Evolutionary conservation across 2,329 filamentous ascomycete genomes (phyloP).

Genomic region (Berkeleyomyces rouxiae): DNA sequence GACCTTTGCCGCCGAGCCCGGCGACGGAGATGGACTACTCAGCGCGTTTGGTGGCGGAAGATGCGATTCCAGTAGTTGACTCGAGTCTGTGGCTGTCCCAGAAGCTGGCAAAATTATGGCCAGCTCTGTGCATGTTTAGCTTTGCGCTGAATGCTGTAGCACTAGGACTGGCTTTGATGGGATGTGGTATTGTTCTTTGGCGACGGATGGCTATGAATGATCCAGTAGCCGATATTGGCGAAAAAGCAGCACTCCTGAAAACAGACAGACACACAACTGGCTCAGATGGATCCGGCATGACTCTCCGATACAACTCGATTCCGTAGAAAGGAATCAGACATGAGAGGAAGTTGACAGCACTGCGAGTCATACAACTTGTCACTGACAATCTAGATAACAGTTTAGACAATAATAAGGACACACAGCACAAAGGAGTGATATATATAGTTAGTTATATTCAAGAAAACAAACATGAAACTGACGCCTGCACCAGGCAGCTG

Average conservation of each 20-base stretch:
- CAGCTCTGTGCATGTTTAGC: neutral
- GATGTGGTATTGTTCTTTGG: neutral
- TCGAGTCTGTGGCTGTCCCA: neutral
- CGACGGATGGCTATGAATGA: neutral
- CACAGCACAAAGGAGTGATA: neutral
- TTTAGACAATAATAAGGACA: neutral
- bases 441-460: neutral
- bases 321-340: neutral
- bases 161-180: neutral
- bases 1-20: constrained; percentile 43
- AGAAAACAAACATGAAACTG: neutral
- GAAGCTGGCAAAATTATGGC: neutral
- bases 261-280: neutral
- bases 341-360: too few species aligned
- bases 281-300: neutral
- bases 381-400: neutral
- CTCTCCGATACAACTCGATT: neutral
- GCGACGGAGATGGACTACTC: constrained; percentile 5
- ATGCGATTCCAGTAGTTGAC: neutral
- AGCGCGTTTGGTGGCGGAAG: neutral
- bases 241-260: constrained; percentile 1
- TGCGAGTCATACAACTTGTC: neutral
- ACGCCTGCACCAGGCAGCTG: neutral
- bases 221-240: neutral
- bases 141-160: neutral